phyloP scores from a whole-genome alignment of 2,329 filamentous ascomycete genomes.

The Aureobasidium leucospermi region DNA sequence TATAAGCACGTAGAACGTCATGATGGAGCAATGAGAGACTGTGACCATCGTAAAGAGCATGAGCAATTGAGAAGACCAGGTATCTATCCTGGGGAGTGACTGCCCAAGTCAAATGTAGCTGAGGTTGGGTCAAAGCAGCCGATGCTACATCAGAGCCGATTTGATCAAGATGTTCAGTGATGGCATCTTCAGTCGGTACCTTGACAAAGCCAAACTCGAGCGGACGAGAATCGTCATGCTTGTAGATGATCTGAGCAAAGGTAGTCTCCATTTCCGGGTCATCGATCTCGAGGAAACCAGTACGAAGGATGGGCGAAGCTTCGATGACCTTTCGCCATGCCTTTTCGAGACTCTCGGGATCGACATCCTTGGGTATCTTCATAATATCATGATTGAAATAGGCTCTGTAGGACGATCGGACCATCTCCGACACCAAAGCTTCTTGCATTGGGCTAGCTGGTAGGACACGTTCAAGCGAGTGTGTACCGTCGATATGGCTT shows the following conservation, averaged over 20 bases:
- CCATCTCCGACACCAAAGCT: constrained; percentile 76
- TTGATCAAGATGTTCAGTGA: constrained; percentile 25
- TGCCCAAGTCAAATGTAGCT: constrained; percentile 33
- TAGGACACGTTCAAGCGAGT: constrained; percentile 50
- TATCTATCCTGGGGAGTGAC: constrained; percentile 30
- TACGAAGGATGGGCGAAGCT: constrained; percentile 64
- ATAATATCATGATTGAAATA: constrained; percentile 86
- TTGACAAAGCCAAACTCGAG: constrained; percentile 30
- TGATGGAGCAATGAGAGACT: constrained; percentile 68
- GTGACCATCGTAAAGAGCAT: constrained; percentile 86
- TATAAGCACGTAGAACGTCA: constrained; percentile 62
- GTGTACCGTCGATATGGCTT: constrained; percentile 16
- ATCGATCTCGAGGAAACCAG: constrained; percentile 61
- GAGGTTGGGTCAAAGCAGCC: constrained; percentile 18
- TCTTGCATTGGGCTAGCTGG: constrained; percentile 82
- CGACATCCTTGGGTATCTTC: constrained; percentile 47
- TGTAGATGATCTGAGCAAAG: constrained; percentile 50
- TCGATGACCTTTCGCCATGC: constrained; percentile 58
- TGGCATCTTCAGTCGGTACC: constrained; percentile 1
- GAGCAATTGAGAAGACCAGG: constrained; percentile 65
- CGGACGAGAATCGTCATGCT: constrained; percentile 13
- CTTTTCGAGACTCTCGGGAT: constrained; percentile 48
- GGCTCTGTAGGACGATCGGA: constrained; percentile 61
- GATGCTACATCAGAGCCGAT: constrained; percentile 26
- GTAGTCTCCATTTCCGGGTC: constrained; percentile 49